Conservation (phyloP, 2,329 filamentous ascomycete species). For the Zymoseptoria tritici region DNA sequence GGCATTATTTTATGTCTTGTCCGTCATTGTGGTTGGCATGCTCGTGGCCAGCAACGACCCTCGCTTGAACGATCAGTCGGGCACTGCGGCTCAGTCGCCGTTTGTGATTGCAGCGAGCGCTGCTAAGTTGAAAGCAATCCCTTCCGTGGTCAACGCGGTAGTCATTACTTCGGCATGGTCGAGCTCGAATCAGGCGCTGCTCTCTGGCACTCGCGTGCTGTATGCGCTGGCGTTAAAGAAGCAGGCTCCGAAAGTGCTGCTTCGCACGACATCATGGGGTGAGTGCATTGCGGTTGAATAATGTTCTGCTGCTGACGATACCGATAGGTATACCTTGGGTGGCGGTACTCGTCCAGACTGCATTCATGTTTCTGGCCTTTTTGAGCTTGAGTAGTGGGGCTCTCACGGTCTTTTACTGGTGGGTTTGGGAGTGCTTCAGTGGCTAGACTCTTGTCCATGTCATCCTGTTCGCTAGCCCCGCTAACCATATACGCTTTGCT, state of each 20-base stretch:
- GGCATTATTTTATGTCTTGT: conserved; percentile 29
- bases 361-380: conserved; percentile 25
- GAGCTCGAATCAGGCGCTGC: conserved; percentile 48
- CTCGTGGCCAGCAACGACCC: conserved; percentile 24
- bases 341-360: conserved; percentile 20
- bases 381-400: conserved; percentile 37
- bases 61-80: conserved; percentile 24
- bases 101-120: conserved; percentile 60
- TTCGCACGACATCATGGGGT: conserved; percentile 30
- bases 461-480: background rate
- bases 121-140: conserved; percentile 53
- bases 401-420: conserved; percentile 58
- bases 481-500: background rate
- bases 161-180: conserved; percentile 61
- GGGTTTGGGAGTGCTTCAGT: no score
- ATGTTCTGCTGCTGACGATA: conserved; percentile 37
- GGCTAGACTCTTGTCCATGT: background rate
- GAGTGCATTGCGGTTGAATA: background rate
- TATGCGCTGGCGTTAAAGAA: conserved; percentile 53
- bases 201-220: conserved; percentile 46
- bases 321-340: conserved; percentile 20
- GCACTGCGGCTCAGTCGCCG: conserved; percentile 44
- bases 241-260: conserved; percentile 52
- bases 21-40: conserved; percentile 26
- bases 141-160: conserved; percentile 61